These are phyloP conservation scores for Geotrichum candidum DNA, from an alignment of 1,139 yeast genomes.

Conservation along the genomic window DNA sequence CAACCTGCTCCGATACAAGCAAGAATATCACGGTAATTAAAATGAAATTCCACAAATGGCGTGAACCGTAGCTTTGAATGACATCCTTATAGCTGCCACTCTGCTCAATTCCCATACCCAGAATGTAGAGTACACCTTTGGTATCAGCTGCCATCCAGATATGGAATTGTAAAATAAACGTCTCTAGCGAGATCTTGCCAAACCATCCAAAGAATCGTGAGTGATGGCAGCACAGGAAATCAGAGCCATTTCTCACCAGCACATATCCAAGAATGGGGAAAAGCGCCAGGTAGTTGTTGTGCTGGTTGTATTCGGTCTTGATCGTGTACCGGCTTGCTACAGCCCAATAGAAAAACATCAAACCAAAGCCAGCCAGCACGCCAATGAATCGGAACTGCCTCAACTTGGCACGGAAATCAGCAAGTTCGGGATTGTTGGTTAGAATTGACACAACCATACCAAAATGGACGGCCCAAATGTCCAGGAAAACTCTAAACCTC, in stretches of 20 bases:
- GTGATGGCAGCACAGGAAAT: constrained; percentile 19
- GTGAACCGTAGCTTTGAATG: background rate
- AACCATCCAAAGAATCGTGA: constrained; percentile 25
- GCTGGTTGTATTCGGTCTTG: constrained; percentile 23
- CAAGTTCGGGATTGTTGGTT: constrained; percentile 19
- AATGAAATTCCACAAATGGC: constrained; percentile 10
- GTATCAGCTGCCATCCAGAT: constrained; percentile 29
- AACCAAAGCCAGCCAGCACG: constrained; percentile 4
- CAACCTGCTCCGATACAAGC: constrained; percentile 15
- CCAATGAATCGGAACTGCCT: constrained; percentile 8
- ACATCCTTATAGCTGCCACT: background rate
- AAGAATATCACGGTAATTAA: constrained; percentile 14
- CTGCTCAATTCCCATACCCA: constrained; percentile 15
- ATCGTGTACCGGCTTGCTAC: constrained; percentile 14
- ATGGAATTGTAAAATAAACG: constrained; percentile 27
- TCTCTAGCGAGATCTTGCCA: constrained; percentile 26
- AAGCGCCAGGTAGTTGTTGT: constrained; percentile 21
- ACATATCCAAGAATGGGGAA: constrained; percentile 24
- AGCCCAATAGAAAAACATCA: constrained; percentile 17
- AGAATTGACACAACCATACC: constrained; percentile 26
- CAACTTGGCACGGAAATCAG: constrained; percentile 8
- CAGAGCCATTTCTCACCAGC: constrained; percentile 23
- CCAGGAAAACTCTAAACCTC: constrained; percentile 25
- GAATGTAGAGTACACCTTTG: constrained; percentile 21
- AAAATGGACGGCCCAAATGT: constrained; percentile 24